Base-by-base conservation (phyloP, 2,329 filamentous ascomycete species). In the Colletotrichum scovillei region DNA sequence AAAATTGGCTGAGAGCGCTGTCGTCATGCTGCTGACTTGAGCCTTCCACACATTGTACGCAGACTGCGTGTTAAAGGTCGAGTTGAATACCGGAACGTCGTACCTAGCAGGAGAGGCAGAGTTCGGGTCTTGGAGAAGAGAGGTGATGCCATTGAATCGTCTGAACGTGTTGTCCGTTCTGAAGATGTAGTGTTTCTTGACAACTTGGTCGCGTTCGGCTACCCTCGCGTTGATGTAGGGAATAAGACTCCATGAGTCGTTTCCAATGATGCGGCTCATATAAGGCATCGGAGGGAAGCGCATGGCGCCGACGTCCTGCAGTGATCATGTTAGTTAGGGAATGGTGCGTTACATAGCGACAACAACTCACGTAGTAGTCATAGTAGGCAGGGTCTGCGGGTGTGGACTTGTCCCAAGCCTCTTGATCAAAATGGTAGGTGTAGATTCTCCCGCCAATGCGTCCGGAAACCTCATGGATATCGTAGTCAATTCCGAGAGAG, bases 231-330 rank as follows among this genome's bases (percentile, higher is more conserved):
- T 77, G 58, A 78, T 75, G 58, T 78, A 78, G 2, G 76, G 70
- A 14, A 77, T 75, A 8, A 78, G 63, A 42, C 74, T 76, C 70
- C 76, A 77, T 4, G 75, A 60, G 8, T 74, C 28, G 38, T 75
- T 53, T 35, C 77, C 77, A 24, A 77, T 75, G 38, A 78, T 56
- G 38, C 76, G 75, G 24, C 76, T 74, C 80, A 80, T 82, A 63
- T 79, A 77, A 2, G 69, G 30, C 72, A 79, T 83, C 6, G 82
- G 76, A 0, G 83, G 84, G 52, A 82, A 84, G 4, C 84, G 73
- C 84, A 85, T 85, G 0, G 84, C 84, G 3, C 83, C 83, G 7
- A 84, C 79, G 67, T 85, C 84, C 65, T 80, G 75, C 9, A 24
- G 1, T n/a, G 19, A 1, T 28, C 53, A 1, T 24, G 65, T 75